Evolutionary conservation across 2,329 filamentous ascomycete species (phyloP).

Genomic region (Didymella keratinophila): DNA sequence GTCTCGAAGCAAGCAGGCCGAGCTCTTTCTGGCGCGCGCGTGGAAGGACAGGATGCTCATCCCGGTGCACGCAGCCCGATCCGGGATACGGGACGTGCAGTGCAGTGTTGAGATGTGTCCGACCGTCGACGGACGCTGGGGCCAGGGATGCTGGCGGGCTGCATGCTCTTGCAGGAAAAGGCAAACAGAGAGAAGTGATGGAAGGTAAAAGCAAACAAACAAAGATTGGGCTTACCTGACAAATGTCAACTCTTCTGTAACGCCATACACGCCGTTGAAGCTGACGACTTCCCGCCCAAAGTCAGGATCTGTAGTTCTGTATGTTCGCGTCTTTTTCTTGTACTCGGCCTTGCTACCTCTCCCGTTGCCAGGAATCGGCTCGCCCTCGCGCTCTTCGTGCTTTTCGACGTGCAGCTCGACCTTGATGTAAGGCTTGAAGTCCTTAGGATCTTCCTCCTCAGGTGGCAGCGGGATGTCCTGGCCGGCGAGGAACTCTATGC

Average conservation of each 20-base stretch:
- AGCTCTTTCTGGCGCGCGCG: slow-evolving; percentile 12
- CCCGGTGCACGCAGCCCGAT: slow-evolving; percentile 1
- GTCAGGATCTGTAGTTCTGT: slow-evolving; percentile 54
- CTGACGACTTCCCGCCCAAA: slow-evolving; percentile 55
- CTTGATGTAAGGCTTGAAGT: slow-evolving; percentile 78
- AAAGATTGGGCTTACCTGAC: slow-evolving; percentile 53
- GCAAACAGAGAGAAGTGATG: neutral
- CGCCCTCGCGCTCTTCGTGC: slow-evolving; percentile 57
- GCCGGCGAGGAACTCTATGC: slow-evolving; percentile 76
- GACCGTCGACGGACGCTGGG: neutral
- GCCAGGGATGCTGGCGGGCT: neutral
- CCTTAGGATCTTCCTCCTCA: slow-evolving; percentile 60
- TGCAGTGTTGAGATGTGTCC: neutral
- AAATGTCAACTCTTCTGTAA: slow-evolving; percentile 58
- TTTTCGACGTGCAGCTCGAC: slow-evolving; percentile 83
- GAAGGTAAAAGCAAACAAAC: slow-evolving; percentile 7
- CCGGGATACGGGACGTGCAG: neutral
- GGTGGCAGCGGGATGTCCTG: slow-evolving; percentile 76
- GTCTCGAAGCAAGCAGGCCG: slow-evolving; percentile 4
- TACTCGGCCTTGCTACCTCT: slow-evolving; percentile 62
- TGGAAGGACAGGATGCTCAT: slow-evolving; percentile 6
- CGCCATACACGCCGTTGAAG: slow-evolving; percentile 54
- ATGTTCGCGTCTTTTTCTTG: slow-evolving; percentile 57
- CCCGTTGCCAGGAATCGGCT: slow-evolving; percentile 55
- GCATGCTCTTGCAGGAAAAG: neutral